These are phyloP conservation scores for Leptomonas pyrrhocoris DNA, from an alignment of 208 protist species.

Conservation along the genomic window DNA sequence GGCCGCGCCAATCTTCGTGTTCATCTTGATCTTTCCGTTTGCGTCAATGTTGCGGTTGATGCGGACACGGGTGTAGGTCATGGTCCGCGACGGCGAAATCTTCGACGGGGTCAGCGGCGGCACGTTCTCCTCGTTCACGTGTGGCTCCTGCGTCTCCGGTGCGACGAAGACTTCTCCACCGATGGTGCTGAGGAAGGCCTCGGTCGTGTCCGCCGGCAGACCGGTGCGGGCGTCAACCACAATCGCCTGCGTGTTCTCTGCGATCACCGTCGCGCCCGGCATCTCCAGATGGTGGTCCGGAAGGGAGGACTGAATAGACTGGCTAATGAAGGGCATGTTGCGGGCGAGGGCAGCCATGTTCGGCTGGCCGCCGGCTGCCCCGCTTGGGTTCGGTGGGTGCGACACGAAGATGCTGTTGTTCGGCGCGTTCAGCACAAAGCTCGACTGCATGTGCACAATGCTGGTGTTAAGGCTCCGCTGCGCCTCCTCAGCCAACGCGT, in stretches of 20 bases:
- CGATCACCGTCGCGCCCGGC: conserved; percentile 14
- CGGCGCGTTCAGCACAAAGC: conserved; percentile 44
- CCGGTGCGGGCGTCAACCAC: conserved; percentile 35
- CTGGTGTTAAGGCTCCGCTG: conserved; percentile 43
- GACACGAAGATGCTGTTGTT: conserved; percentile 43
- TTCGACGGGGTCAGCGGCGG: conserved; percentile 56
- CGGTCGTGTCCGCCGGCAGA: conserved; percentile 40
- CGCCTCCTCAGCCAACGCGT: conserved; percentile 48
- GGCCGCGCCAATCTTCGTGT: conserved; percentile 48
- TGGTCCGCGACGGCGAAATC: conserved; percentile 53
- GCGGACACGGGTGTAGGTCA: conserved; percentile 66
- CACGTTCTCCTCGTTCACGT: conserved; percentile 52
- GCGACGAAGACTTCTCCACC: conserved; percentile 42
- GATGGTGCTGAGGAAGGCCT: conserved; percentile 58
- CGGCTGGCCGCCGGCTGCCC: not conserved
- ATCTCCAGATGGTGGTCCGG: conserved; percentile 9
- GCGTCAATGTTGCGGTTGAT: conserved; percentile 69
- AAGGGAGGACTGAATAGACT: not conserved
- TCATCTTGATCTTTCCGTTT: conserved; percentile 61
- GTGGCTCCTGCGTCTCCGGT: conserved; percentile 38
- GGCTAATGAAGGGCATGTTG: not conserved
- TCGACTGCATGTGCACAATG: conserved; percentile 44
- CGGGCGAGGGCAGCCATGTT: conserved; percentile 2
- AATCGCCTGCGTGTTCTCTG: conserved; percentile 13
- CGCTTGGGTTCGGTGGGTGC: conserved; percentile 7